Evolutionary conservation across 2,329 filamentous ascomycete genomes (phyloP).

Genomic region (Aspergillus unguis): DNA sequence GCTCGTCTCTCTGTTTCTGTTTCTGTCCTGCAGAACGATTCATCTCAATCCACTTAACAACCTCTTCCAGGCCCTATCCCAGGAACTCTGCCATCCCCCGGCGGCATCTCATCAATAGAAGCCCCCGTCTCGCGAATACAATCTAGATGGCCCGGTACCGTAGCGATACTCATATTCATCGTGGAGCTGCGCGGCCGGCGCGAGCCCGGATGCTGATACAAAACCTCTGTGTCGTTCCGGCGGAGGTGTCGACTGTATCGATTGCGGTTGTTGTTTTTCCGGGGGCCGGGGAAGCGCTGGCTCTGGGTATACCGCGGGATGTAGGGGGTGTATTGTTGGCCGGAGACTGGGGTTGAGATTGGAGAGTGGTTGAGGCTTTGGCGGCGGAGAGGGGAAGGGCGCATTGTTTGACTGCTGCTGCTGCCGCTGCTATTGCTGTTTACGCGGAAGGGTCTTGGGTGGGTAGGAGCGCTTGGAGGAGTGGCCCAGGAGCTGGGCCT

Average conservation of each 20-base stretch:
- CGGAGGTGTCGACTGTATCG: constrained; percentile 26
- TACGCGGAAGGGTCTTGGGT: too few species aligned
- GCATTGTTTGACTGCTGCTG: too few species aligned
- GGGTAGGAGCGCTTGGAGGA: background rate
- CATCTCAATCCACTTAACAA: too few species aligned
- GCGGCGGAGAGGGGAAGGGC: too few species aligned
- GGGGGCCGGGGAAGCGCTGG: constrained; percentile 22
- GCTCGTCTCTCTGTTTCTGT: background rate
- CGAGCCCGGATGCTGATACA: constrained; percentile 21
- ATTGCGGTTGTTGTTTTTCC: background rate
- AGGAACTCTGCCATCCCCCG: background rate
- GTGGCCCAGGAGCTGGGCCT: constrained; percentile 21
- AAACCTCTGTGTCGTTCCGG: constrained; percentile 31
- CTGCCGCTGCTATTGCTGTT: too few species aligned
- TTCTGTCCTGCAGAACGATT: background rate
- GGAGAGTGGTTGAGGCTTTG: background rate
- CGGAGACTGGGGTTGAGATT: constrained; percentile 13
- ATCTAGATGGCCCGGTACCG: constrained; percentile 22
- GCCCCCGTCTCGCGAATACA: constrained; percentile 31
- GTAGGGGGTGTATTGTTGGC: constrained; percentile 12
- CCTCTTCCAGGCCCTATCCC: background rate
- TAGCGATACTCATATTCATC: constrained; percentile 20
- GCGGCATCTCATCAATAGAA: constrained; percentile 25
- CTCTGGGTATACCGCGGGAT: constrained; percentile 28
- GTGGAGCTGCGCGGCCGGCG: constrained; percentile 35